Evolutionary conservation across 1,284 basidiomycete species (phyloP), one percentile per base, ranked within the genome.

Genomic region (Volvariella surrecta): DNA sequence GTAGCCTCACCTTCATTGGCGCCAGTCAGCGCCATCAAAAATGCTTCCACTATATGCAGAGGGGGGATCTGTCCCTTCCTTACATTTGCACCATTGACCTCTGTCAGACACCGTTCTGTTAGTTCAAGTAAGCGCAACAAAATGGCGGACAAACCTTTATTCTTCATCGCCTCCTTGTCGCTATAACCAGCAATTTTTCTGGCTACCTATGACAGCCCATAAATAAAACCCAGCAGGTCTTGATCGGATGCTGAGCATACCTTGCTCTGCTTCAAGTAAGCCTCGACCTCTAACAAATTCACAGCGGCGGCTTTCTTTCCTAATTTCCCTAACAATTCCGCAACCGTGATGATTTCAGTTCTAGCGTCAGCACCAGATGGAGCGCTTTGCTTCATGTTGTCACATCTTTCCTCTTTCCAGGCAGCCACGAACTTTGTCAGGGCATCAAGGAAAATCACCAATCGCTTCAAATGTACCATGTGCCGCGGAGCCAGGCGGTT

Each of bases 231-330:
- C 17, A 35, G 56, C 54, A 6, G 6, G 6, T 11, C 11, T 28
- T 28, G 24, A 6, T 56, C 21, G 30, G 43, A 37, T 38, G 56
- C 18, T 39, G 3, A 44, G 50, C 73, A 70, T 37, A 93, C 85
- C 70, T 94, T 95, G 56, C 89, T 94, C 45, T 74, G 77, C 57
- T 79, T 84, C 40, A 98, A 66, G 64, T 97, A 99, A 10, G 66
- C 63, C 52, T 89, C 85, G 21, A 98, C 73, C 56, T 91, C 89
- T 40, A 92, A 64, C 37, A 94, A 61, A 56, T 98, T 97, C 46
- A 84, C 81, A 30, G 73, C 76, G 54, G 68, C 73, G n/a, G 74
- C 76, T 55, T 74, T 83, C 48, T 70, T 70, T 1, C 86, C 89
- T 6, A 94, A 62, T 38, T 68, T 67, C 22, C 71, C 66, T 53